Evolutionary conservation across 768 basidiomycete species (phyloP).

Genomic region (Dioszegia crocea): DNA sequence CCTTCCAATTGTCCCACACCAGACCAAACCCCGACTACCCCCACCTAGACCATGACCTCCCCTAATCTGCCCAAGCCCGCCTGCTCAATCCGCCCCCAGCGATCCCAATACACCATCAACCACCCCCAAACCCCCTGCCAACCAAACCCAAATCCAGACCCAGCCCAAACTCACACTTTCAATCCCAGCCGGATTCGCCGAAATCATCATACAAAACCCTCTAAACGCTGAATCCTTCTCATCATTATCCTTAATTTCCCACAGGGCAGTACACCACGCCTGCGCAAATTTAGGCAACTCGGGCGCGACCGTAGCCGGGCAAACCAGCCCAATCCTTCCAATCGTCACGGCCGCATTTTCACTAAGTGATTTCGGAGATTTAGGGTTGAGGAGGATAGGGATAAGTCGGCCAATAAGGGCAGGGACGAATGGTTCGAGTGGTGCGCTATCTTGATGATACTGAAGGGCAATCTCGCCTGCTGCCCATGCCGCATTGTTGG

Average conservation of each 20-base stretch:
- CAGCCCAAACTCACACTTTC: conserved; percentile 62
- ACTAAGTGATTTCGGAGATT: conserved; percentile 86
- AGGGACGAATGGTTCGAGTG: conserved; percentile 79
- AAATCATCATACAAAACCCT: conserved; percentile 91
- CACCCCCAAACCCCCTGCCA: too few species aligned
- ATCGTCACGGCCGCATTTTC: conserved; percentile 99
- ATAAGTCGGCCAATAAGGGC: conserved; percentile 81
- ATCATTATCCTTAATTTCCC: conserved; percentile 98
- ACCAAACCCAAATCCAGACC: too few species aligned
- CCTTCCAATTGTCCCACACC: too few species aligned
- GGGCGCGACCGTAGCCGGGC: conserved; percentile 80
- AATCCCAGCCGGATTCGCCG: conserved; percentile 88
- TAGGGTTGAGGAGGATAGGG: conserved; percentile 85
- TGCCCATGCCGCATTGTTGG: conserved; percentile 99
- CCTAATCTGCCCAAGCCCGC: too few species aligned
- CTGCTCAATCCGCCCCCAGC: too few species aligned
- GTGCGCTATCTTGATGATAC: conserved; percentile 52
- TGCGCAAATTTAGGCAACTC: conserved; percentile 85
- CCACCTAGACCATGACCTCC: too few species aligned
- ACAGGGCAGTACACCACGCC: conserved; percentile 93
- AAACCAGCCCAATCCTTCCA: conserved; percentile 89
- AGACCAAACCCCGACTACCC: too few species aligned
- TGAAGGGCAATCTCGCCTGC: conserved; percentile 95
- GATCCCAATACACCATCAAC: too few species aligned
- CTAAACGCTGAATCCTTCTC: conserved; percentile 99